Base-by-base conservation (phyloP, 2,329 filamentous ascomycete genomes). In the Zasmidium cellare region DNA sequence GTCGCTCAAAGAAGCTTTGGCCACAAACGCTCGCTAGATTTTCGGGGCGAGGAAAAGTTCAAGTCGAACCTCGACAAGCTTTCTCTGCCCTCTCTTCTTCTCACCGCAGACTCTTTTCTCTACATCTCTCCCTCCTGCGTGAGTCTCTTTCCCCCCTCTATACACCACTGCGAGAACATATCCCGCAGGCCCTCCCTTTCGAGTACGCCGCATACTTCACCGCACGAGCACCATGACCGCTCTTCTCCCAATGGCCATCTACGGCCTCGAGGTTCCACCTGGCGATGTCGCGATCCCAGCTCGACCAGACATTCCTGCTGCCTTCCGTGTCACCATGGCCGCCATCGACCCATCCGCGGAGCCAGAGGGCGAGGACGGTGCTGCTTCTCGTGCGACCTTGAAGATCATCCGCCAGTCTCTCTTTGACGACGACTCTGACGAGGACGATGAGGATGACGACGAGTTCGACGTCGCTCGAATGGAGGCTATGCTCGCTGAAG, bases 241-340 rank as follows among this genome's bases (percentile, higher is more conserved):
- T 19, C 60, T 68, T 53, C 53, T 71, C 49, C 71, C 71, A 73
- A 89, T 94, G 76, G 90, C 90, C 75, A 83, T 97, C 74, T 99
- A 94, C 76, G 92, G 92, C 78, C 88, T 97, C 68, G 87, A 91
- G 82, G 90, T 97, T 77, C 92, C 92, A 69, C 84, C 90, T 68
- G 91, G 89, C 72, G 90, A 91, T 77, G 81, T 91, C 74, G 81
- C 94, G 75, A 86, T 97, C 69, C 88, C 91, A 66, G 91, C 90
- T 57, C 81, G 87, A 63, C 83, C 87, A 63, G 87, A 93, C 67
- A 88, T 93, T 70, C 90, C 90, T 73, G 90, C 91, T 60, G 90
- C 90, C 75, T 96, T 97, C 80, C 91, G 91, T 75, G 91, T 99
- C 73, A 97, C 92, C 71, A 99, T 99, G 94, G 94, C 96, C 71